Evolutionary conservation across 805 yeast species (phyloP).

Genomic region (Candida maesae): DNA sequence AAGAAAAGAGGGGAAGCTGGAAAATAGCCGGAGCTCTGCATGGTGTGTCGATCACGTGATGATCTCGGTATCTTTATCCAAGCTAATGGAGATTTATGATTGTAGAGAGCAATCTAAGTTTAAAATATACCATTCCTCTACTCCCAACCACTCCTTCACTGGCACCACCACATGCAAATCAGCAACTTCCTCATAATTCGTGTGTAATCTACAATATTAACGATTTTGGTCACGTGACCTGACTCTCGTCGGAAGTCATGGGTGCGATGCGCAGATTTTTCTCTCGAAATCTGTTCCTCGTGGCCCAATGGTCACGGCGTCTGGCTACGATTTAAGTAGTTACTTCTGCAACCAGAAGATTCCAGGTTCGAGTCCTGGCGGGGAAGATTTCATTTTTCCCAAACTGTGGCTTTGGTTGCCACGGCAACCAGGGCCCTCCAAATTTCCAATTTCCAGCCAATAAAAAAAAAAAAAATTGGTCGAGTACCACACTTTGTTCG

Average conservation of each 20-base stretch:
- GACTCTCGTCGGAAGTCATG: neutral
- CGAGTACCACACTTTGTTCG: too few relatives aligned
- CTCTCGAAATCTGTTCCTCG: conserved; percentile 47
- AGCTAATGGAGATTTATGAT: too few relatives aligned
- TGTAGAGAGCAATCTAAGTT: too few relatives aligned
- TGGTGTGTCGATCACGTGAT: too few relatives aligned
- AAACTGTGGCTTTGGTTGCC: neutral
- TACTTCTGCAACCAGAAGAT: conserved; percentile 36
- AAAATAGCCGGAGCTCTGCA: too few relatives aligned
- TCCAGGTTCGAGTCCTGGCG: conserved; percentile 36
- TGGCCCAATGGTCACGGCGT: conserved; percentile 77
- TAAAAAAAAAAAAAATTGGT: neutral
- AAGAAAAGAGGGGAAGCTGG: neutral
- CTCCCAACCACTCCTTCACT: too few relatives aligned
- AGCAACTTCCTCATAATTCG: too few relatives aligned
- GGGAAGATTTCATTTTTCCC: conserved; percentile 27
- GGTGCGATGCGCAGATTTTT: neutral
- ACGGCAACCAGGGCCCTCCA: neutral
- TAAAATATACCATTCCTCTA: too few relatives aligned
- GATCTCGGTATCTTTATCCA: too few relatives aligned
- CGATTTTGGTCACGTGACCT: neutral
- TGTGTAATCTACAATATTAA: too few relatives aligned
- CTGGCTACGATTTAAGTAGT: conserved; percentile 58
- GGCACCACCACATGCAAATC: too few relatives aligned
- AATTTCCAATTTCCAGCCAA: neutral